phyloP scores from a whole-genome alignment of 768 basidiomycete species.

The Naematelia encephala region DNA sequence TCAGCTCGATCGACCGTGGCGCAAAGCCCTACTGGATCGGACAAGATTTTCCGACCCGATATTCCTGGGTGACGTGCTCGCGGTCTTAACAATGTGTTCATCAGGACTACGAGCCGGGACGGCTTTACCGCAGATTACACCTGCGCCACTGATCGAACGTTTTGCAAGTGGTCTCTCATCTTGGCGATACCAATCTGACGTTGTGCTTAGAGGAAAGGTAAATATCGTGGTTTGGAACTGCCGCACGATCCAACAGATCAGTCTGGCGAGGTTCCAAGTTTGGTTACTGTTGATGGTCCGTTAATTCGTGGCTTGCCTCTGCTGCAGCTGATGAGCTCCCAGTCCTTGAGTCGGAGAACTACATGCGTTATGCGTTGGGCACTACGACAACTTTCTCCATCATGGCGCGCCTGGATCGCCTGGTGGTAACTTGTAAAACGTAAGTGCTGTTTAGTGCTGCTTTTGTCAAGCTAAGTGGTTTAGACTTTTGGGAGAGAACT shows the following conservation, averaged over 20 bases:
- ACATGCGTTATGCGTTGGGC: constrained; percentile 59
- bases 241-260: constrained; percentile 69
- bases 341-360: constrained; percentile 72
- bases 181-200: background rate
- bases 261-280: constrained; percentile 68
- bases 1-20: constrained; percentile 73
- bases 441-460: constrained; percentile 9
- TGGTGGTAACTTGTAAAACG: constrained; percentile 80
- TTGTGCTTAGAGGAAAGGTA: constrained; percentile 16
- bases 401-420: constrained; percentile 67
- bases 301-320: constrained; percentile 1
- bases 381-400: constrained; percentile 51
- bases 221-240: constrained; percentile 62
- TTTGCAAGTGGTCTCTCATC: constrained; percentile 24
- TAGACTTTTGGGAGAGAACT: constrained; percentile 73
- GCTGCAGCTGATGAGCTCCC: background rate
- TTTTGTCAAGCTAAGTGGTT: background rate
- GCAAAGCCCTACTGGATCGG: constrained; percentile 67
- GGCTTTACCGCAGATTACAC: constrained; percentile 81
- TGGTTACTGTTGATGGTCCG: constrained; percentile 61
- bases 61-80: constrained; percentile 80
- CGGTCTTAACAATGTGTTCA: constrained; percentile 81
- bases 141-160: constrained; percentile 59
- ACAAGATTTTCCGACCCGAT: constrained; percentile 72
- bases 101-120: constrained; percentile 68